These are phyloP conservation scores for Allantophomopsis cytisporea DNA, from an alignment of 2,329 filamentous ascomycete species.

Conservation along the genomic window DNA sequence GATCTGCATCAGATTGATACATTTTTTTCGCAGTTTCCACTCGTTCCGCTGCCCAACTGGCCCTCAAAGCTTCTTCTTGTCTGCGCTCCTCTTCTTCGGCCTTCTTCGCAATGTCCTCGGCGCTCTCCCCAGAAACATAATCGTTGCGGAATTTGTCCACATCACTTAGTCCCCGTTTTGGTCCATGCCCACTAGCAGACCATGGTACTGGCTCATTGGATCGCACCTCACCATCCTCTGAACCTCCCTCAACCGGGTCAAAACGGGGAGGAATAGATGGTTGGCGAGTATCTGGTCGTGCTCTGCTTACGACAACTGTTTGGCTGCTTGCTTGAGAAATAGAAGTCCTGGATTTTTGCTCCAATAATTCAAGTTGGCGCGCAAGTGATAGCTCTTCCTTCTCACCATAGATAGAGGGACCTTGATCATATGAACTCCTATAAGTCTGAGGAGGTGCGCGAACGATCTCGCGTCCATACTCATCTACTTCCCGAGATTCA, in stretches of 20 bases:
- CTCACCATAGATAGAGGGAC: too few species aligned
- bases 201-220: neutral
- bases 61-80: slow-evolving; percentile 4
- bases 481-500: too few species aligned
- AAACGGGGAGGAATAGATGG: slow-evolving; percentile 1
- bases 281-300: too few species aligned
- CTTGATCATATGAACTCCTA: too few species aligned
- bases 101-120: slow-evolving; percentile 2
- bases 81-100: slow-evolving; percentile 5
- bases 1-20: slow-evolving; percentile 3
- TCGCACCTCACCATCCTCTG: slow-evolving; percentile 22
- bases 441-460: too few species aligned
- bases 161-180: slow-evolving; percentile 17
- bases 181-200: slow-evolving; percentile 1
- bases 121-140: slow-evolving; percentile 15
- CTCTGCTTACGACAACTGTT: too few species aligned
- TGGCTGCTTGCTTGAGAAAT: slow-evolving; percentile 13
- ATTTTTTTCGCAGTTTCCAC: slow-evolving; percentile 4
- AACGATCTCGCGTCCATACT: too few species aligned
- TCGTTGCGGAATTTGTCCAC: slow-evolving; percentile 23
- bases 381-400: too few species aligned
- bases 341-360: too few species aligned
- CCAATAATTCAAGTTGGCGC: too few species aligned
- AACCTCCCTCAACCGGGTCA: slow-evolving; percentile 15
- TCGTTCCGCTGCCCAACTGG: slow-evolving; percentile 8